Percentiles rank a stretch among this genome's conserved stretches.
Conservation (phyloP, 2,329 filamentous ascomycete species). For the Pseudogymnoascus sp. region DNA sequence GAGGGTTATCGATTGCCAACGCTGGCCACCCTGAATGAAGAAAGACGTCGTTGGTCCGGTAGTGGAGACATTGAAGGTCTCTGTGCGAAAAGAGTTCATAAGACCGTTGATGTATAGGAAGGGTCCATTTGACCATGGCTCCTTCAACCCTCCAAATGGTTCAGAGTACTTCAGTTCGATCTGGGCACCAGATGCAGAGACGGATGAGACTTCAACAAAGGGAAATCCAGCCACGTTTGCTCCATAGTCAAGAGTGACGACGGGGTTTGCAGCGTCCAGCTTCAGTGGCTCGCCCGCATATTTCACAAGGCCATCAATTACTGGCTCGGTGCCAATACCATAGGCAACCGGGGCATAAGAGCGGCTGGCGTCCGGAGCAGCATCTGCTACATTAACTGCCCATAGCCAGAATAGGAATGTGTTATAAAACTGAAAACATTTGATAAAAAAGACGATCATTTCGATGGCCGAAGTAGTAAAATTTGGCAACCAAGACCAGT, state of each 20-base stretch:
- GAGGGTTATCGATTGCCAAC: slow-evolving; percentile 34
- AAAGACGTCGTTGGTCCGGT: slow-evolving; percentile 26
- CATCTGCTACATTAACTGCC: neutral
- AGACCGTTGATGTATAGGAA: slow-evolving; percentile 24
- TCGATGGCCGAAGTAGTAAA: neutral
- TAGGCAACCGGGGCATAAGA: neutral
- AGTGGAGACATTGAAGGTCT: slow-evolving; percentile 32
- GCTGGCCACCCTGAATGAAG: slow-evolving; percentile 35
- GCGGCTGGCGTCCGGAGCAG: neutral
- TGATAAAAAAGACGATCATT: neutral
- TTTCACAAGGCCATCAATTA: neutral
- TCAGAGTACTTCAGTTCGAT: slow-evolving; percentile 33
- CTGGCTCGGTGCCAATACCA: slow-evolving; percentile 1
- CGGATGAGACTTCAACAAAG: slow-evolving; percentile 25
- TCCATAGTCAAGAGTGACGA: slow-evolving; percentile 28
- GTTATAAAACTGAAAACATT: slow-evolving; percentile 3
- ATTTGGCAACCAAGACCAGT: neutral
- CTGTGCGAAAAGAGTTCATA: slow-evolving; percentile 31
- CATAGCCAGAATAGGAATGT: neutral
- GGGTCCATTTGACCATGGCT: slow-evolving; percentile 29
- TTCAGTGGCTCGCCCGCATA: neutral
- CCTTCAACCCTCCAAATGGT: slow-evolving; percentile 24
- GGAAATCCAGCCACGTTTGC: slow-evolving; percentile 30
- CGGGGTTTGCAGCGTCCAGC: slow-evolving; percentile 7
- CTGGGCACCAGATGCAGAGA: slow-evolving; percentile 24